A percentile compares a stretch with the other conserved stretches of the same genome.
These are phyloP conservation scores for Aspergillus flavus DNA, from an alignment of 2,329 filamentous ascomycete species.

Conservation along the genomic window DNA sequence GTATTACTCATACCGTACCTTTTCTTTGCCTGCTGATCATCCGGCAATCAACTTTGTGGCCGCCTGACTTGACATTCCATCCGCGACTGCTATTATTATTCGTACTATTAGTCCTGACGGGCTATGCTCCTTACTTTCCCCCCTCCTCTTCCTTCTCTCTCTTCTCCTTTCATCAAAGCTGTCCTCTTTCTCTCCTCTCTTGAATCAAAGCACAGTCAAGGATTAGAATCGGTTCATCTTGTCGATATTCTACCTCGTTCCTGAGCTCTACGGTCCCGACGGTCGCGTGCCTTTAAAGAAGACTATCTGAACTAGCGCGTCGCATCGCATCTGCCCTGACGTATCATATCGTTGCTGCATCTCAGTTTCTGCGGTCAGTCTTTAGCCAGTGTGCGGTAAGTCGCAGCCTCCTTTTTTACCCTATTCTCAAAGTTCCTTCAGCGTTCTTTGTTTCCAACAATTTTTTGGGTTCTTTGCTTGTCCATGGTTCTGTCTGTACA, in stretches of 20 bases:
- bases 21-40: conserved; percentile 7
- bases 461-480: neutral
- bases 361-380: conserved; percentile 13
- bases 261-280: conserved; percentile 7
- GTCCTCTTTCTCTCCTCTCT: conserved; percentile 3
- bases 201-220: conserved; percentile 7
- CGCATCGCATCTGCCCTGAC: conserved; percentile 23
- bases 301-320: conserved; percentile 22
- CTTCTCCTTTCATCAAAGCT: conserved; percentile 9
- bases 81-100: conserved; percentile 11
- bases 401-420: neutral
- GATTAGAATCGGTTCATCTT: neutral
- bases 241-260: neutral
- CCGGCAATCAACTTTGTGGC: conserved; percentile 9
- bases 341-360: conserved; percentile 18
- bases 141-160: conserved; percentile 8
- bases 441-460: neutral
- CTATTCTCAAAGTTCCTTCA: neutral
- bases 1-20: conserved; percentile 7
- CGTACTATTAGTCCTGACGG: conserved; percentile 17
- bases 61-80: conserved; percentile 21
- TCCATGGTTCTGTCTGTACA: conserved; percentile 10
- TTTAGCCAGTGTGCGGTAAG: conserved; percentile 18
- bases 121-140: conserved; percentile 13
- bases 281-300: conserved; percentile 20